Base-by-base conservation (phyloP, 306 rosid species). In the Pyrus communis region DNA sequence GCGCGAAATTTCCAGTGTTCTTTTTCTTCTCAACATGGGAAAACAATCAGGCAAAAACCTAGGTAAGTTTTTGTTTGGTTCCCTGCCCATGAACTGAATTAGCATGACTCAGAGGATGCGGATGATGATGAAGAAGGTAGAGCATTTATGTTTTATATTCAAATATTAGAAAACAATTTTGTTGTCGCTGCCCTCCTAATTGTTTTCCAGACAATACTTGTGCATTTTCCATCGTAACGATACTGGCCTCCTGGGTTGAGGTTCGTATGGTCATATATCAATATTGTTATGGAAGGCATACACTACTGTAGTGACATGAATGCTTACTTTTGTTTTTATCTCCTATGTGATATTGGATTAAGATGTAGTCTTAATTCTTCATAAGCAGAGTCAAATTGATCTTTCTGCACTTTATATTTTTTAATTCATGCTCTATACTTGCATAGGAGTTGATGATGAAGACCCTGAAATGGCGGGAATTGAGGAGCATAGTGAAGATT, bases 41-140 rank as follows among this genome's bases (percentile, higher is more conserved):
- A 70, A 52, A 45, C 75, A 70, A 51, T 70, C 75, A 30, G 75
- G 10, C 28, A 42, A 70, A 21, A 51, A 70, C 45, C 75, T 61
- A 70, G 62, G 75, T 52, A 51, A 18, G 1, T 1, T 30, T 52
- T 52, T 18, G 11, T 10, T 65, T 19, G 22, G 43, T 22, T 61
- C 11, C 45, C 45, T 40, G 9, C 35, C 65, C 11, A 12, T 10
- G 12, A 61, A 27, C 21, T 43, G 57, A 43, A 43, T 51, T 51
- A 40, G 45, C 45, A 13, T 13, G 57, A 51, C 71, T 78, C 31
- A 55, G 83, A 87, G 70, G 82, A 82, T 67, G 84, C 2, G 46
- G 82, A 77, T 42, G 86, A 75, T 17, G 43, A 22, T 45, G 82
- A 70, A 52, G 87, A 91, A 86, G 91, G 98, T 90, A 76, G 12